Evolutionary conservation across 352 stramenopile species (phyloP), one percentile per base, ranked within the genome.

Genomic region (Blastocystis sp.): DNA sequence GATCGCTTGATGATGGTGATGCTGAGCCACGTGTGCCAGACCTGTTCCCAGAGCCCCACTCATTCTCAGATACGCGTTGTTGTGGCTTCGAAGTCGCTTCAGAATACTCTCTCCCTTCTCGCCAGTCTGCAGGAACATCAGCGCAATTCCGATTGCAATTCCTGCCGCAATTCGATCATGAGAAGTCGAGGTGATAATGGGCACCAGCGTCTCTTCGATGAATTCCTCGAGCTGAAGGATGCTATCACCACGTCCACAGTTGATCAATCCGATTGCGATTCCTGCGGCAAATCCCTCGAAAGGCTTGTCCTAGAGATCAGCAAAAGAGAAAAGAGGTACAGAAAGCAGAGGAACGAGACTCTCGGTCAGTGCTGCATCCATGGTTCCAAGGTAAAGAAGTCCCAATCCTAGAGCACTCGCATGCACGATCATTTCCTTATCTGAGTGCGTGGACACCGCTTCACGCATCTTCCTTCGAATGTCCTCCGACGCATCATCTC

Each of bases 101-200:
- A 99, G 98, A n/a, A 98, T 91, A 0, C 92, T 92, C 79, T 99
- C 97, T 0, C 95, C 96, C 68, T 96, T 94, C 89, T 98, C 96
- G 91, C 99, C 96, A 9, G 56, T 75, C 18, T 50, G 23, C 0
- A 34, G 26, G 62, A 87, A 87, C 47, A 91, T 98, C 98, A 99
- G 92, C n/a, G 97, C 97, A 59, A 99, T 93, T 69, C 95, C 96
- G 92, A 99, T 96, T 39, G 97, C 94, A 82, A 98, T 95, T 37
- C 96, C 97, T 47, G 96, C 95, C 89, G 98, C 99, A 90, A 99
- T 99, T 91, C 99, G 99, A 92, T 99, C 97, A 92, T 99, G 97
- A 84, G 98, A 95, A 15, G 97, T 99, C 90, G 98, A 96, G 89
- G 98, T 94, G 20, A 96, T 95, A 90, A 99, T 99, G 50, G 95